phyloP scores from a whole-genome alignment of 306 rosid species.

The Urtica urens region DNA sequence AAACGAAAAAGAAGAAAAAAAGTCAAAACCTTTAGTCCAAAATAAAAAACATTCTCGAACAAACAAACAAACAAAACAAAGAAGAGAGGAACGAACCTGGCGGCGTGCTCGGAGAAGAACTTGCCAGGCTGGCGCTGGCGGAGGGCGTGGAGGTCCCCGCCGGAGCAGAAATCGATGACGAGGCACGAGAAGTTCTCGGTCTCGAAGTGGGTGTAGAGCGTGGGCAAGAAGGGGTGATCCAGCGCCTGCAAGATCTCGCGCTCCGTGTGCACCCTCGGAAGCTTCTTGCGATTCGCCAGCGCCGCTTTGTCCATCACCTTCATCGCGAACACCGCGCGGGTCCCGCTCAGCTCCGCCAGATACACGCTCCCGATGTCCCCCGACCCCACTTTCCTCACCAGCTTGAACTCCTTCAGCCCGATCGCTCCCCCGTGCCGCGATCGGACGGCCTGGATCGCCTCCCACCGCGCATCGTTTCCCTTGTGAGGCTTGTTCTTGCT shows the following conservation, averaged over 20 bases:
- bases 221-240: conserved; percentile 96
- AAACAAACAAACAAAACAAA: background rate
- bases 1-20: no score
- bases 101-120: conserved; percentile 77
- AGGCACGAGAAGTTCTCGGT: conserved; percentile 73
- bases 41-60: background rate
- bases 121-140: conserved; percentile 86
- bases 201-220: conserved; percentile 76
- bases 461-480: conserved; percentile 89
- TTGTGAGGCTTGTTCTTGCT: conserved; percentile 79
- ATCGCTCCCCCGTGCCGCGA: conserved; percentile 47
- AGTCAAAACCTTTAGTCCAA: conserved; percentile 1
- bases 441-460: conserved; percentile 75
- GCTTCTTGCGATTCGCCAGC: conserved; percentile 75
- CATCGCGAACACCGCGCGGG: conserved; percentile 86
- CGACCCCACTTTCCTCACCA: conserved; percentile 68
- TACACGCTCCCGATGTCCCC: conserved; percentile 91
- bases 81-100: conserved; percentile 51
- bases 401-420: conserved; percentile 69
- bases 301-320: conserved; percentile 82
- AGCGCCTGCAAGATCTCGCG: conserved; percentile 87
- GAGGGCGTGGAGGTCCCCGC: conserved; percentile 85
- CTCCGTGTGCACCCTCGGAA: conserved; percentile 78
- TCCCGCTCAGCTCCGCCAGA: conserved; percentile 70
- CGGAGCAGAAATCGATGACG: conserved; percentile 95